A percentile compares a stretch with the other conserved stretches of the same genome.
Conservation (phyloP, 169 alveolate genomes). For the Cytauxzoon felis region DNA sequence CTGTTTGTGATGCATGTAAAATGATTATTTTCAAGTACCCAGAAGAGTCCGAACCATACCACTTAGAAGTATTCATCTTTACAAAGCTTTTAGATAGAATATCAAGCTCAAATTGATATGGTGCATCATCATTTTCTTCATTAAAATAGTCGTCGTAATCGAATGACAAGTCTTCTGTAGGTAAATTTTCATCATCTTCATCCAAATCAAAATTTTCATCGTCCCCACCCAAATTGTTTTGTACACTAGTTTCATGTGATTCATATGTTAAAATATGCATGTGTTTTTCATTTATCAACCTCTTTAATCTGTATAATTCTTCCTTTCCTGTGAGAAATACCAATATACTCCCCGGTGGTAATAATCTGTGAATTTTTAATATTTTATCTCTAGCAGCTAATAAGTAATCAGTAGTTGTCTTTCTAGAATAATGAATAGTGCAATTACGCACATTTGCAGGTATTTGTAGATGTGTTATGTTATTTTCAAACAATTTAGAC, state of each 20-base stretch:
- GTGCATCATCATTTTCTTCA: neutral
- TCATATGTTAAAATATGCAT: slow-evolving; percentile 55
- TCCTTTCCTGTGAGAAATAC: slow-evolving; percentile 95
- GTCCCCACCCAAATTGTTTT: slow-evolving; percentile 14
- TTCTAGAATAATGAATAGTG: slow-evolving; percentile 64
- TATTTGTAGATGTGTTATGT: slow-evolving; percentile 54
- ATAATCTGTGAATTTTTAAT: slow-evolving; percentile 84
- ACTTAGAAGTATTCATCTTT: slow-evolving; percentile 37
- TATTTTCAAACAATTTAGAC: slow-evolving; percentile 50
- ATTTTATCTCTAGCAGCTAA: slow-evolving; percentile 72
- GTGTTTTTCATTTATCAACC: slow-evolving; percentile 72
- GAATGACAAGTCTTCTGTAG: neutral
- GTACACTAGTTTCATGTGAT: slow-evolving; percentile 2
- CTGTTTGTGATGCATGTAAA: slow-evolving; percentile 86
- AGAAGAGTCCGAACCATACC: slow-evolving; percentile 73
- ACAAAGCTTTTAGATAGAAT: slow-evolving; percentile 31
- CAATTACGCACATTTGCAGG: slow-evolving; percentile 47
- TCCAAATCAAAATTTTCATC: slow-evolving; percentile 56
- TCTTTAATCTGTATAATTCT: slow-evolving; percentile 87
- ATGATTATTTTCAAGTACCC: slow-evolving; percentile 73
- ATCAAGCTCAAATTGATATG: slow-evolving; percentile 30
- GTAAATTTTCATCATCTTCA: slow-evolving; percentile 41
- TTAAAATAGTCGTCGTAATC: neutral
- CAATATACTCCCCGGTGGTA: slow-evolving; percentile 97
- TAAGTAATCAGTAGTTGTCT: slow-evolving; percentile 59